phyloP scores from a whole-genome alignment of 495 filamentous ascomycete genomes.

The Neurospora sp. region DNA sequence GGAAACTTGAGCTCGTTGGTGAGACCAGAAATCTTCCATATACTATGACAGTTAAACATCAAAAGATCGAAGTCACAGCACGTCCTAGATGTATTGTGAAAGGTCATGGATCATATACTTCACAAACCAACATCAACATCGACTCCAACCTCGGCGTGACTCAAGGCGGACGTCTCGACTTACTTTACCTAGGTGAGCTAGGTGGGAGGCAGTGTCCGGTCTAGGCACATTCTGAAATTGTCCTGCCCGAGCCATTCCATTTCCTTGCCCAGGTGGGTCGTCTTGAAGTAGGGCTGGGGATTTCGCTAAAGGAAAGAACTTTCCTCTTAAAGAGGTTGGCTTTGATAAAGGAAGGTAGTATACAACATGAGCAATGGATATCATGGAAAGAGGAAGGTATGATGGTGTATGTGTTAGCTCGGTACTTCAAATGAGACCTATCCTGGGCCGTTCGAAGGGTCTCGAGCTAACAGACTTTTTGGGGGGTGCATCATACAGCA shows the following conservation, averaged over 20 bases:
- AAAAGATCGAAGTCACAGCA: too few species aligned
- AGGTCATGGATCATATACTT: too few species aligned
- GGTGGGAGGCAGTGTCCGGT: not conserved
- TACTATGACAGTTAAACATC: too few species aligned
- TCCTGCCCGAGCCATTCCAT: not conserved
- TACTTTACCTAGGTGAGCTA: not conserved
- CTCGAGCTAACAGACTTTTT: not conserved
- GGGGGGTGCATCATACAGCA: not conserved
- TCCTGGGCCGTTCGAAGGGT: not conserved
- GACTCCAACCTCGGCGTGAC: not conserved
- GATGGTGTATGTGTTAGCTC: not conserved
- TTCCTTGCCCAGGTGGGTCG: too few species aligned
- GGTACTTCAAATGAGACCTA: not conserved
- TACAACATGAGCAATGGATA: not conserved
- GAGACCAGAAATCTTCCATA: too few species aligned
- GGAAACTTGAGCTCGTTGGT: too few species aligned
- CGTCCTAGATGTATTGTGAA: too few species aligned
- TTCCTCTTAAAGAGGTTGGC: too few species aligned
- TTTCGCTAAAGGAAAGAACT: not conserved
- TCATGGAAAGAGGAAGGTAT: not conserved
- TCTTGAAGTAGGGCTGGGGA: not conserved
- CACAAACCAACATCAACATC: not conserved
- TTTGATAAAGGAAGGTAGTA: not conserved
- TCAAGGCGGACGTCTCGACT: not conserved
- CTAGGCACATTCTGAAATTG: not conserved